A percentile compares a stretch with the other conserved stretches of the same genome.
These are phyloP conservation scores for Linum tenue DNA, from an alignment of 345 rosid species.

Conservation along the genomic window DNA sequence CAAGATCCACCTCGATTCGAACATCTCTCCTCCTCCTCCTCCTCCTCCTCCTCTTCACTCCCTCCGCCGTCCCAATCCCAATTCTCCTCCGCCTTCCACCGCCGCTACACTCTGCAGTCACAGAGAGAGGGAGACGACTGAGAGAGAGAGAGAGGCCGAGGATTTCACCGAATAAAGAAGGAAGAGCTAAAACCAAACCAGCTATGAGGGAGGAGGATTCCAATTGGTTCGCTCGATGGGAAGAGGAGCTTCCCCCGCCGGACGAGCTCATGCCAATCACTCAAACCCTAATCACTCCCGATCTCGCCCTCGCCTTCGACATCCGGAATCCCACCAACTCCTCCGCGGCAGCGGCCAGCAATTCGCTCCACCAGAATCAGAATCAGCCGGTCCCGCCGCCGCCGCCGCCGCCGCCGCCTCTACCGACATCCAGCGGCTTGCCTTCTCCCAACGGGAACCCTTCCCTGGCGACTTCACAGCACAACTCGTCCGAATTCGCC, in stretches of 20 bases:
- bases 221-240: constrained; percentile 85
- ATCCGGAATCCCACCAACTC: constrained; percentile 33
- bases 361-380: background rate
- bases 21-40: background rate
- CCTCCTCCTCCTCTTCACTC: background rate
- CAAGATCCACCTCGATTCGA: background rate
- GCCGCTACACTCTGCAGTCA: background rate
- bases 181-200: background rate
- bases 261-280: constrained; percentile 85
- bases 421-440: background rate
- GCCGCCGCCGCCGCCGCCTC: constrained; percentile 12
- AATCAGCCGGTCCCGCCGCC: constrained; percentile 1
- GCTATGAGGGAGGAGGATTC: constrained; percentile 72
- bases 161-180: background rate
- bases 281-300: constrained; percentile 84
- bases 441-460: constrained; percentile 14
- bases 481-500: constrained; percentile 19
- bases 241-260: constrained; percentile 76
- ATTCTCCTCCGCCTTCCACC: background rate
- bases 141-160: too few relatives aligned
- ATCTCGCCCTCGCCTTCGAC: constrained; percentile 91
- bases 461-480: background rate
- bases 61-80: background rate
- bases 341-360: background rate
- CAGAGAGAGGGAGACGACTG: background rate